Conservation (phyloP, 139 green algal genomes). For the Zygnema cylindricum region DNA sequence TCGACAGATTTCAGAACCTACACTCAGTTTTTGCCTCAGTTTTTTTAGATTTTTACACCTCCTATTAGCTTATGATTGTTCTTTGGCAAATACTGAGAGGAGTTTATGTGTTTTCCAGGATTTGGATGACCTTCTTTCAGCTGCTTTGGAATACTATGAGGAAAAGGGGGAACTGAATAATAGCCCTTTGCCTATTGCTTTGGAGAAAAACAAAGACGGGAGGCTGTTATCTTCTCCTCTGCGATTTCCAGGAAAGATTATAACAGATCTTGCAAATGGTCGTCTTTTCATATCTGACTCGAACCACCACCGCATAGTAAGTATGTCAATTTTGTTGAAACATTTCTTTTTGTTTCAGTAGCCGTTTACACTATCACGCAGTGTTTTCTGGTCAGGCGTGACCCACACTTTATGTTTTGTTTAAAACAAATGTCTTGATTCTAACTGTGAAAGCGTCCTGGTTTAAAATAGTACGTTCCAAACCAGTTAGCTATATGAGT, state of each 20-base stretch:
- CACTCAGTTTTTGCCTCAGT: no score
- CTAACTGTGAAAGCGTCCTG: no score
- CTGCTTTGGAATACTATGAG: constrained; percentile 76
- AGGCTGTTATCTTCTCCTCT: constrained; percentile 63
- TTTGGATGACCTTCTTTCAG: constrained; percentile 76
- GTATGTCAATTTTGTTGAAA: no score
- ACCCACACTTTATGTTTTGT: no score
- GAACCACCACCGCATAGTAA: constrained; percentile 80
- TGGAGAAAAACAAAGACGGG: constrained; percentile 74
- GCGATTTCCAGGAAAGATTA: constrained; percentile 79
- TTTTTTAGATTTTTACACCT: neutral
- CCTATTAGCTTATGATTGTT: neutral
- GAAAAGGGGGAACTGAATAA: constrained; percentile 68
- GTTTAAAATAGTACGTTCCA: no score
- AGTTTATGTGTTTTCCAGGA: constrained; percentile 59
- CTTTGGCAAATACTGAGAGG: neutral
- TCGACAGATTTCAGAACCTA: no score
- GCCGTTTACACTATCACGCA: no score
- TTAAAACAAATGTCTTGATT: no score
- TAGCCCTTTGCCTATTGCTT: constrained; percentile 68
- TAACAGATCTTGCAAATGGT: constrained; percentile 65
- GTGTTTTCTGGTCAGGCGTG: no score
- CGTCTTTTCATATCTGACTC: constrained; percentile 81
- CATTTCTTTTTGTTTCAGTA: no score
- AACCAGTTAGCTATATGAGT: no score